Evolutionary conservation across 2,329 filamentous ascomycete species (phyloP), one percentile per base, ranked within the genome.

Genomic region (Exophiala bonariae): DNA sequence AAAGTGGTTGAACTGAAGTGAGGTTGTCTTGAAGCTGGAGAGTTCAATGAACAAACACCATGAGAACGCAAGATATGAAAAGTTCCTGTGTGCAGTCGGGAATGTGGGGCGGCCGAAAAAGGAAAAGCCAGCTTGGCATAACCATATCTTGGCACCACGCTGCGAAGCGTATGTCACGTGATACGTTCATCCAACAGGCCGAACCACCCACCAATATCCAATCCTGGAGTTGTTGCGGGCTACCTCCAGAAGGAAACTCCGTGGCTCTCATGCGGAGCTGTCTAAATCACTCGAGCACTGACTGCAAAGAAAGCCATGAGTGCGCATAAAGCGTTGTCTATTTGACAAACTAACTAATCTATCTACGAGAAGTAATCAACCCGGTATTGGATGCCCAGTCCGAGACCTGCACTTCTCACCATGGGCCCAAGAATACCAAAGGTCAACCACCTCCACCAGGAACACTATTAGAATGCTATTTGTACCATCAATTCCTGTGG

Each of bases 351-450:
- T 39, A 37, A 33, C 38, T 39, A 37, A 33, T 42, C 51, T 54
- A 54, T 45, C 41, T 35, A 48, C 37, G 47, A 38, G 37, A 35
- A 26, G 11, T 26, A 11, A 26, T 26, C 6, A 26, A 26, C 23
- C 23, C 6, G 23, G 18, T 23, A 18, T 40, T 30, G 28, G 14
- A 20, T n/a, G n/a, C 22, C n/a, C 28, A 33, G 33, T 32, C 22
- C 23, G 44, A 54, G 44, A 54, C 50, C 51, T 54, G 51, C 51
- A 54, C 51, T 47, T 45, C 51, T 41, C 44, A 35, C 38, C 37
- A 38, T 16, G 19, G 34, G 23, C 23, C 20, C 28, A 32, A n/a
- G n/a, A 14, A 20, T 16, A 19, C 20, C 36, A 20, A 13, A n/a
- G 30, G 8, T n/a, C 7, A 30, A 13, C 5, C 32, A 22, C 8